A percentile compares a stretch with the other conserved stretches of the same genome.
phyloP scores from a whole-genome alignment of 345 rosid genomes.

The Firmiana major region DNA sequence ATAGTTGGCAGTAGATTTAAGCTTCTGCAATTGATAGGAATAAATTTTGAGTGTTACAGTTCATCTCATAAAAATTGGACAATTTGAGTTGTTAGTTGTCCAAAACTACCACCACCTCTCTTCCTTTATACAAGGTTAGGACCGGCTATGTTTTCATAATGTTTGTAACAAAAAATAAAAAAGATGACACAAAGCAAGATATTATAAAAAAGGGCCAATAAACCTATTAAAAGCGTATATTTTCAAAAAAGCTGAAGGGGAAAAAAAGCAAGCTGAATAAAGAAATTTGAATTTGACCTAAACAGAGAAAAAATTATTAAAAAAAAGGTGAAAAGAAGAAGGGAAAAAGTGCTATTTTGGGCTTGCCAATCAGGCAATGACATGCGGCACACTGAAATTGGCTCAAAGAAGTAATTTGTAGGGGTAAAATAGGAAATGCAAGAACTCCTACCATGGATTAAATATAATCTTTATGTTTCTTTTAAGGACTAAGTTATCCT shows the following conservation, averaged over 20 bases:
- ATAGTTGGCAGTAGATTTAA: no score
- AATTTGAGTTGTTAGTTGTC: no score
- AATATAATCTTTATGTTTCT: not conserved
- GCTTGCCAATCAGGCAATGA: not conserved
- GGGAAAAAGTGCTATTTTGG: not conserved
- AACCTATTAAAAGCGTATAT: not conserved
- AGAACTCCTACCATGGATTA: not conserved
- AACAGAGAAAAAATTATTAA: not conserved
- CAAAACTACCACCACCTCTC: no score
- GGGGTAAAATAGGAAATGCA: not conserved
- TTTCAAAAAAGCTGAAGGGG: not conserved
- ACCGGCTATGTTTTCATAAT: no score
- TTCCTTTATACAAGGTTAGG: no score
- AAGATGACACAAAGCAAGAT: not conserved
- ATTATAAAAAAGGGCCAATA: not conserved
- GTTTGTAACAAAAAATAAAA: not conserved
- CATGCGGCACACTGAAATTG: not conserved
- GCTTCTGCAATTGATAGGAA: no score
- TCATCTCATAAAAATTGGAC: no score
- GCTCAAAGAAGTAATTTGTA: not conserved
- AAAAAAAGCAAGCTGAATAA: not conserved
- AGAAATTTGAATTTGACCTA: not conserved
- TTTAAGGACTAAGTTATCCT: not conserved
- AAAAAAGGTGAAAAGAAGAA: not conserved
- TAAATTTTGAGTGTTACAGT: no score